phyloP scores from a whole-genome alignment of 441 rosid species.

The Adansonia madagascariensis region DNA sequence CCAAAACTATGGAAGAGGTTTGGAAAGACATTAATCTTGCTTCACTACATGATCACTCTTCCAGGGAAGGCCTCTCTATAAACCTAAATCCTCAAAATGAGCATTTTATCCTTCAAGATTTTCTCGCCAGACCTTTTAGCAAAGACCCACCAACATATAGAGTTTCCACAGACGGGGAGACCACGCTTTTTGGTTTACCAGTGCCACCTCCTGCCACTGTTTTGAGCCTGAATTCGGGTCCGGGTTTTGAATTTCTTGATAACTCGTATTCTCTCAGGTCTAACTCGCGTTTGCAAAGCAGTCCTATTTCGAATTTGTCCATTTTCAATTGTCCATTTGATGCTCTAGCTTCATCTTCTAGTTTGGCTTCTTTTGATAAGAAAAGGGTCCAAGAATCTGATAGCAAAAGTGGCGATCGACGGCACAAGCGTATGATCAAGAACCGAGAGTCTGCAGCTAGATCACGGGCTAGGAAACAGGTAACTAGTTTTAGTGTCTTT shows the following conservation, averaged over 20 bases:
- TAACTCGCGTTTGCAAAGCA: slow-evolving; percentile 34
- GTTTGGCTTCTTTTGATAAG: slow-evolving; percentile 38
- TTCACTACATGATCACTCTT: slow-evolving; percentile 44
- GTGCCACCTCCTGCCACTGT: slow-evolving; percentile 43
- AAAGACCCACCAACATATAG: slow-evolving; percentile 42
- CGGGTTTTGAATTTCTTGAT: slow-evolving; percentile 47
- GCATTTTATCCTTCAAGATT: slow-evolving; percentile 59
- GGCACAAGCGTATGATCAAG: slow-evolving; percentile 68
- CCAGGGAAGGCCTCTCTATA: slow-evolving; percentile 24
- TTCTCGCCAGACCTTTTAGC: slow-evolving; percentile 47
- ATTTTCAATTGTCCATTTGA: slow-evolving; percentile 41
- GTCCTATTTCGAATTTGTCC: slow-evolving; percentile 29
- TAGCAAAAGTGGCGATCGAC: slow-evolving; percentile 41
- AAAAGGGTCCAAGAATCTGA: slow-evolving; percentile 46
- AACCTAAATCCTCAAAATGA: slow-evolving; percentile 40
- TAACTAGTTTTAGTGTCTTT: neutral
- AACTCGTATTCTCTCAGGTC: slow-evolving; percentile 33
- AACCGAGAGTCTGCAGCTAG: slow-evolving; percentile 87
- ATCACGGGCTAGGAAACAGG: slow-evolving; percentile 81
- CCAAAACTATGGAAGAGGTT: slow-evolving; percentile 72
- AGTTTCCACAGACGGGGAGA: slow-evolving; percentile 23
- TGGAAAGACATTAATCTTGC: slow-evolving; percentile 74
- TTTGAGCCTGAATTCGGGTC: slow-evolving; percentile 56
- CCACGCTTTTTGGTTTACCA: slow-evolving; percentile 27
- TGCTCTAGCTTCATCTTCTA: slow-evolving; percentile 35